phyloP scores from a whole-genome alignment of 2,329 filamentous ascomycete genomes.

The Cladosporium colombiae region DNA sequence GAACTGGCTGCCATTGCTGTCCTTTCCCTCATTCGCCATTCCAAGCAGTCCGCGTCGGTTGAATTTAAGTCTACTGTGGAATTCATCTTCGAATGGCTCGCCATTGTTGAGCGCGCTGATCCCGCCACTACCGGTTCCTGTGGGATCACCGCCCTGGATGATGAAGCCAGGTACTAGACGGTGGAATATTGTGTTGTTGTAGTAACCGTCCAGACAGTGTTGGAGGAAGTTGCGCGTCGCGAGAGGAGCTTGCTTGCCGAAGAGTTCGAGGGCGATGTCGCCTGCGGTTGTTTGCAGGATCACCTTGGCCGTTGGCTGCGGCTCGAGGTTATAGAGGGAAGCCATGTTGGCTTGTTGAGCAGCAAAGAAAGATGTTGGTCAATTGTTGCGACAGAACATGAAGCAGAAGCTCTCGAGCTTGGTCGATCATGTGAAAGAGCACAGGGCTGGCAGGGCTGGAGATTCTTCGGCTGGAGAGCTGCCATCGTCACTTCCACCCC shows the following conservation, averaged over 20 bases:
- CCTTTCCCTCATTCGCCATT: constrained; percentile 88
- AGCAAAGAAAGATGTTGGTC: background rate
- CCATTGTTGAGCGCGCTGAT: constrained; percentile 90
- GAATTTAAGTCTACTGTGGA: constrained; percentile 89
- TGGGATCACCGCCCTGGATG: constrained; percentile 91
- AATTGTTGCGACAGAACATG: background rate
- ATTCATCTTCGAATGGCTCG: constrained; percentile 81
- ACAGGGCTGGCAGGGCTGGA: background rate
- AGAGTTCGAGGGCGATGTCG: constrained; percentile 88
- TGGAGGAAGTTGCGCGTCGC: constrained; percentile 95
- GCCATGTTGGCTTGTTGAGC: constrained; percentile 62
- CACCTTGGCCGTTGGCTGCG: constrained; percentile 88
- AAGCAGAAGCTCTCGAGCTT: background rate
- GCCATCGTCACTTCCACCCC: constrained; percentile 8
- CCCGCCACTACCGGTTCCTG: constrained; percentile 86
- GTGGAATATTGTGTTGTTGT: constrained; percentile 91
- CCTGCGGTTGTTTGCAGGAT: constrained; percentile 87
- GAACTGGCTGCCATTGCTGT: constrained; percentile 94
- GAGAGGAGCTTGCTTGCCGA: constrained; percentile 89
- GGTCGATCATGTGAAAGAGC: constrained; percentile 9
- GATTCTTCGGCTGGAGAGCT: background rate
- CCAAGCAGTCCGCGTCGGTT: constrained; percentile 85
- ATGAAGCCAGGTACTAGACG: constrained; percentile 90
- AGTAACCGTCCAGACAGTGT: constrained; percentile 92
- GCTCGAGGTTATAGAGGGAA: constrained; percentile 88